These are phyloP conservation scores for Boletus reticulatus DNA, from an alignment of 768 basidiomycete species.

Conservation along the genomic window DNA sequence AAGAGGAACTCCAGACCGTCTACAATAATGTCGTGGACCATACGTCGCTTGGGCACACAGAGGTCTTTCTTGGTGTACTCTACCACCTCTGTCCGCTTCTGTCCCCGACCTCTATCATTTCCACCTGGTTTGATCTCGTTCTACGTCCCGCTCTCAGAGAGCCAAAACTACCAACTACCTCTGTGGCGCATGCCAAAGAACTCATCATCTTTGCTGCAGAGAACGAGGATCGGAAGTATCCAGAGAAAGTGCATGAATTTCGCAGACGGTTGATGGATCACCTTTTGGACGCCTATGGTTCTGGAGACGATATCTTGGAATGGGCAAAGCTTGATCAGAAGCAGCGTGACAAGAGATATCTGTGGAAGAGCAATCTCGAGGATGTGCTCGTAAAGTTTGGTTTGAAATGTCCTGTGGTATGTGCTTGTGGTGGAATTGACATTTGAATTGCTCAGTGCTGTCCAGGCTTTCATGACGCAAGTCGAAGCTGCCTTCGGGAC, in stretches of 20 bases:
- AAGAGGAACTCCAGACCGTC: slow-evolving; percentile 65
- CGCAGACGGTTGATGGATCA: slow-evolving; percentile 68
- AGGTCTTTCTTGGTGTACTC: slow-evolving; percentile 65
- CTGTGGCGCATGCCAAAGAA: slow-evolving; percentile 67
- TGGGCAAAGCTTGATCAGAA: slow-evolving; percentile 65
- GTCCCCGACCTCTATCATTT: slow-evolving; percentile 64
- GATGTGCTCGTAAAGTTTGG: slow-evolving; percentile 69
- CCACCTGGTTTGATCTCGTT: slow-evolving; percentile 78
- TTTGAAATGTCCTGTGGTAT: slow-evolving; percentile 59
- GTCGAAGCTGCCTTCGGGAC: slow-evolving; percentile 58
- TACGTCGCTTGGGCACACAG: slow-evolving; percentile 56
- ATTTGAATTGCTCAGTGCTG: slow-evolving; percentile 2
- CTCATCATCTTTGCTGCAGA: slow-evolving; percentile 63
- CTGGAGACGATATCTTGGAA: slow-evolving; percentile 70
- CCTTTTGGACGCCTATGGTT: slow-evolving; percentile 70
- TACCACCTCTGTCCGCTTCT: slow-evolving; percentile 61
- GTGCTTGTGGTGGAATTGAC: slow-evolving; percentile 28
- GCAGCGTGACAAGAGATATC: slow-evolving; percentile 54
- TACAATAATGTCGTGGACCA: slow-evolving; percentile 66
- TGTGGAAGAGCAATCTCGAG: slow-evolving; percentile 81
- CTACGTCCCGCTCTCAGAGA: slow-evolving; percentile 77
- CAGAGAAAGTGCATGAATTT: slow-evolving; percentile 61
- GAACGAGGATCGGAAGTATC: slow-evolving; percentile 40
- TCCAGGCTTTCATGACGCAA: slow-evolving; percentile 69
- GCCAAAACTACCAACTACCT: slow-evolving; percentile 57